A percentile compares a stretch with the other conserved stretches of the same genome.
Evolutionary conservation across 164 flowering plant genomes (phyloP).

Genomic region (Dillenia suffruticosa): DNA sequence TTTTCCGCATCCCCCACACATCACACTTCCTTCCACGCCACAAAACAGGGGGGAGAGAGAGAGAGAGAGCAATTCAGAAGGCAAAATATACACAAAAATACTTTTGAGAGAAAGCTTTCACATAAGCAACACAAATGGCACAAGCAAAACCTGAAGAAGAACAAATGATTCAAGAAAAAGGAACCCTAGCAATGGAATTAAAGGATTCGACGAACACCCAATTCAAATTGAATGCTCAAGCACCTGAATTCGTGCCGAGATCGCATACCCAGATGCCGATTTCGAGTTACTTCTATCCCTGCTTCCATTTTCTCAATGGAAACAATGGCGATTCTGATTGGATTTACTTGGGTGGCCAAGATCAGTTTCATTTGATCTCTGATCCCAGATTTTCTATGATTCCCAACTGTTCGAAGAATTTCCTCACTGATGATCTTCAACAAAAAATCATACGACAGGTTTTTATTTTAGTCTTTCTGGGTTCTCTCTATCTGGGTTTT

Average conservation of each 20-base stretch:
- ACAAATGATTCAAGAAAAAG: conserved; percentile 11
- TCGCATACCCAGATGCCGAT: conserved; percentile 52
- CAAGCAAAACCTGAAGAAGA: conserved; percentile 26
- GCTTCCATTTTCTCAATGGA: conserved; percentile 47
- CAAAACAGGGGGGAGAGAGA: conserved; percentile 4
- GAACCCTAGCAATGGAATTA: conserved; percentile 11
- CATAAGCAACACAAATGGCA: conserved; percentile 18
- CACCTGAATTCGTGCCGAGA: conserved; percentile 90
- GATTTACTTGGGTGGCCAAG: conserved; percentile 66
- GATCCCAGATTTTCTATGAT: conserved; percentile 12
- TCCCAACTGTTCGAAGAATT: conserved; percentile 37
- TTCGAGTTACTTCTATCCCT: conserved; percentile 69
- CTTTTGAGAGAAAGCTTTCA: neutral
- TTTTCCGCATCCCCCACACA: neutral
- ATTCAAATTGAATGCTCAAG: conserved; percentile 87
- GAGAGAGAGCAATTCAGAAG: neutral
- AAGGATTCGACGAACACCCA: conserved; percentile 11
- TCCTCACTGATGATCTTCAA: conserved; percentile 60
- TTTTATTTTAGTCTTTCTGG: neutral
- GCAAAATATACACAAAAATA: neutral
- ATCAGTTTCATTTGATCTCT: conserved; percentile 33
- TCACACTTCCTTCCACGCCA: neutral
- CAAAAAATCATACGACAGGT: conserved; percentile 90
- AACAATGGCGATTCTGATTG: conserved; percentile 40
- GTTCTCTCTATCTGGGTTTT: neutral